phyloP scores from a whole-genome alignment of 2,329 filamentous ascomycete species.

The Fusarium sp. region DNA sequence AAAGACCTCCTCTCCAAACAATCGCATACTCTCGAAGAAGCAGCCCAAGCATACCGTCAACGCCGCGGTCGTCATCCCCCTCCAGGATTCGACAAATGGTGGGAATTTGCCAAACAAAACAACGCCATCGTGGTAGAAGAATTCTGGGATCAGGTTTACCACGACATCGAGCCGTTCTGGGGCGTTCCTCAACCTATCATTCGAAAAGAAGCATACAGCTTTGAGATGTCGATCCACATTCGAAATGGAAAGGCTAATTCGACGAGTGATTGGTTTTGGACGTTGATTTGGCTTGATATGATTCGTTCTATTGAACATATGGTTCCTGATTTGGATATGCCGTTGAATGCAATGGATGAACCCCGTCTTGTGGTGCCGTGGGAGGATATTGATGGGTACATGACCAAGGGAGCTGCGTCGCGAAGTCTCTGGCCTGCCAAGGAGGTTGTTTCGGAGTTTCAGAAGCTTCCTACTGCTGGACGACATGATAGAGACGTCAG shows the following conservation, averaged over 20 bases:
- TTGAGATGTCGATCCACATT: conserved; percentile 72
- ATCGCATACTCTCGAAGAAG: conserved; percentile 64
- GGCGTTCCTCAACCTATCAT: conserved; percentile 61
- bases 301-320: conserved; percentile 65
- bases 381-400: conserved; percentile 68
- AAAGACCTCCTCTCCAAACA: conserved; percentile 56
- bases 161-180: conserved; percentile 71
- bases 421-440: conserved; percentile 58
- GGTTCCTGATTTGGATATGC: conserved; percentile 76
- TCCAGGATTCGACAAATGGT: conserved; percentile 72
- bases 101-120: conserved; percentile 64
- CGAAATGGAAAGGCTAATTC: conserved; percentile 65
- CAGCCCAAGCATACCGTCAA: conserved; percentile 68
- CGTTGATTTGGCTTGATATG: conserved; percentile 67
- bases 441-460: conserved; percentile 60
- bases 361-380: conserved; percentile 73
- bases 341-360: conserved; percentile 76
- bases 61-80: conserved; percentile 72
- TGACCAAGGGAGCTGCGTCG: conserved; percentile 65
- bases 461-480: conserved; percentile 56
- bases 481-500: conserved; percentile 52
- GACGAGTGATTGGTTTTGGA: conserved; percentile 69
- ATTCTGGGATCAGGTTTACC: conserved; percentile 74
- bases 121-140: conserved; percentile 70
- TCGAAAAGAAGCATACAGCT: conserved; percentile 65